Evolutionary conservation across 2,329 filamentous ascomycete genomes (phyloP), one percentile per base, ranked within the genome.

Genomic region (Trichoderma koningiopsis): DNA sequence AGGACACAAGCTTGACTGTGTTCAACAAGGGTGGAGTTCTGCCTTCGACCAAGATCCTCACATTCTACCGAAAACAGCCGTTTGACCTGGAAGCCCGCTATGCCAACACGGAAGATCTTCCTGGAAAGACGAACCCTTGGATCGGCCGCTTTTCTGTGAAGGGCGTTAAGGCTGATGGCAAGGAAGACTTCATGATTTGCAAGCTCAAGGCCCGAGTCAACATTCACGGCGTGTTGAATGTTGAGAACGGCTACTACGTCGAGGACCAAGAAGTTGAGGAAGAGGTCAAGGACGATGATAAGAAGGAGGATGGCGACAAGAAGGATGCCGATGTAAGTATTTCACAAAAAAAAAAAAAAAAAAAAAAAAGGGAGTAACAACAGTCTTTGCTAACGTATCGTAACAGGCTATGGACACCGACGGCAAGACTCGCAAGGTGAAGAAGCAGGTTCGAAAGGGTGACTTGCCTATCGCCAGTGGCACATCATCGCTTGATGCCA

Each of bases 121-220:
- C 96, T 22, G 94, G 94, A 77, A 96, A 95, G 86, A 86, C 91
- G 72, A 93, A 93, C 79, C 92, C 96, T 59, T 98, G 95, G 92
- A 97, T 99, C 75, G 96, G 96, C 69, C 91, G 93, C 73, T 99
- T 99, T 85, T 97, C 94, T 53, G 94, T 99, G 80, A 99, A 99
- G 88, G 92, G 92, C 57, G 95, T 99, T 78, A 94, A 97, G 87
- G 91, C 93, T 52, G 93, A 97, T 78, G 88, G 90, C 74, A 94
- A 96, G 79, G 93, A 96, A 71, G 96, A 98, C 80, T 99, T 98
- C 82, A 98, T 99, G 95, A 96, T 98, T 77, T 99, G 96, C 91
- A 99, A 99, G 86, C 90, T 99, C 72, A 98, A 98, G 88, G 95
- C 96, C 59, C 91, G 96, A 72, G 88, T 99, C 68, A 99, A 99